These are phyloP conservation scores for Tothia fuscella DNA, from an alignment of 2,329 filamentous ascomycete genomes.

Conservation along the genomic window DNA sequence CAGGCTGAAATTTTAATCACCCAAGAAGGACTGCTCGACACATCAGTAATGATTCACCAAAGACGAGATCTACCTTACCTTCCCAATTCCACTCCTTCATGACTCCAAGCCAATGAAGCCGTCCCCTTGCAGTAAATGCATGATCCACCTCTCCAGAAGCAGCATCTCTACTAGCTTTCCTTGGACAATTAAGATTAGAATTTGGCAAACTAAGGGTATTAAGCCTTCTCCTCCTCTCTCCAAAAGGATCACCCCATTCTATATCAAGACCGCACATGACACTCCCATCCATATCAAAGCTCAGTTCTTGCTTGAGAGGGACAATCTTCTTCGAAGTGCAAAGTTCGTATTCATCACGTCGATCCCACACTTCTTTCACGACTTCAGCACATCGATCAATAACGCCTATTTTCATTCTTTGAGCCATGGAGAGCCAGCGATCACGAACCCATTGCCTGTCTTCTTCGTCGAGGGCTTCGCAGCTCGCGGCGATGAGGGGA, in stretches of 20 bases:
- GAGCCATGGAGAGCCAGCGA: slow-evolving; percentile 49
- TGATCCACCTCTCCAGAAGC: slow-evolving; percentile 36
- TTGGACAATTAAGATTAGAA: slow-evolving; percentile 13
- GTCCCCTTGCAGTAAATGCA: slow-evolving; percentile 53
- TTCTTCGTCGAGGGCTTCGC: slow-evolving; percentile 47
- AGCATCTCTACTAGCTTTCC: slow-evolving; percentile 12
- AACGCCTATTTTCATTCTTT: slow-evolving; percentile 54
- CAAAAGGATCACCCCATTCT: slow-evolving; percentile 4
- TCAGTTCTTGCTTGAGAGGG: slow-evolving; percentile 12
- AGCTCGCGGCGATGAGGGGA: slow-evolving; percentile 55
- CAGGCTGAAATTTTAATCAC: no score
- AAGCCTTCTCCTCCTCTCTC: slow-evolving; percentile 7
- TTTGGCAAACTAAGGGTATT: slow-evolving; percentile 15
- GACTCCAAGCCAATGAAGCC: slow-evolving; percentile 57
- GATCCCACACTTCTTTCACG: slow-evolving; percentile 53
- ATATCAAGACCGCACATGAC: slow-evolving; percentile 1
- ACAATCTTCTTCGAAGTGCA: slow-evolving; percentile 11
- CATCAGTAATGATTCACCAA: not conserved
- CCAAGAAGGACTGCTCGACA: slow-evolving; percentile 28
- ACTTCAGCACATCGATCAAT: slow-evolving; percentile 55
- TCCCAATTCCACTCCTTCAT: slow-evolving; percentile 66
- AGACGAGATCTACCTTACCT: slow-evolving; percentile 36
- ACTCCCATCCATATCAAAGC: slow-evolving; percentile 3
- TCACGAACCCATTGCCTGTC: slow-evolving; percentile 52
- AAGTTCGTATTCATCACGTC: slow-evolving; percentile 42